Base-by-base conservation (phyloP, 208 protist species). In the Crithidia thermophila region DNA sequence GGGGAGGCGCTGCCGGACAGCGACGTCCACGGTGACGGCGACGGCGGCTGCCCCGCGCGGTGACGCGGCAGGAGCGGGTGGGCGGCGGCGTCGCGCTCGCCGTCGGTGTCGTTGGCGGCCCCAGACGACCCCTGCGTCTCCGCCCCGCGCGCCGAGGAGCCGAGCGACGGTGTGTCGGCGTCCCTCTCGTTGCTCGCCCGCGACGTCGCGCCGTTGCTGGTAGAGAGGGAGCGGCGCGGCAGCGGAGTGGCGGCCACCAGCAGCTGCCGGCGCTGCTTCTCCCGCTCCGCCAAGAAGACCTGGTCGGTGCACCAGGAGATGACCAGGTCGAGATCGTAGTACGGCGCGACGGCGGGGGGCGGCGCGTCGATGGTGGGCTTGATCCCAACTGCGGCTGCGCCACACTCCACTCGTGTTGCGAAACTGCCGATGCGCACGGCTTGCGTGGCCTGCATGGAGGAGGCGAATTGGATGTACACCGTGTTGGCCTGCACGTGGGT, bases 381-480 rank as follows among this genome's bases (percentile, higher is more conserved):
- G 18, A 57, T 50, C 9, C 51, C 63, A 2, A 50, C 49, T 3
- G 65, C 70, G 0, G 77, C 77, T 5, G 57, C 63, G 4, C 72
- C 77, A n/a, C 47, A 77, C 47, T 64, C 80, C 37, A 75, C 60
- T 37, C 69, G 62, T 47, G 74, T 70, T 31, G 27, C 61, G 64
- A 72, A 81, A 14, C 31, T 25, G 3, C 23, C 43, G 23, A 47
- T 53, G 40, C 57, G 75, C 67, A 93, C 87, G 3, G 82, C 87
- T 18, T 81, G 76, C 34, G 81, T 64, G 10, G 87, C 87, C 9
- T 70, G 51, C 25, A 81, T 18, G 13, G 81, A 23, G 16, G 74
- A 67, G 33, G 87, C 82, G 63, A 93, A 93, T 53, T 82, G 78
- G 27, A 93, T 51, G 58, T 87, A 89, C 30, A 88, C 64, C 59